Evolutionary conservation across 2,329 filamentous ascomycete genomes (phyloP), one percentile per base, ranked within the genome.

Genomic region (Basipetospora chlamydospora): DNA sequence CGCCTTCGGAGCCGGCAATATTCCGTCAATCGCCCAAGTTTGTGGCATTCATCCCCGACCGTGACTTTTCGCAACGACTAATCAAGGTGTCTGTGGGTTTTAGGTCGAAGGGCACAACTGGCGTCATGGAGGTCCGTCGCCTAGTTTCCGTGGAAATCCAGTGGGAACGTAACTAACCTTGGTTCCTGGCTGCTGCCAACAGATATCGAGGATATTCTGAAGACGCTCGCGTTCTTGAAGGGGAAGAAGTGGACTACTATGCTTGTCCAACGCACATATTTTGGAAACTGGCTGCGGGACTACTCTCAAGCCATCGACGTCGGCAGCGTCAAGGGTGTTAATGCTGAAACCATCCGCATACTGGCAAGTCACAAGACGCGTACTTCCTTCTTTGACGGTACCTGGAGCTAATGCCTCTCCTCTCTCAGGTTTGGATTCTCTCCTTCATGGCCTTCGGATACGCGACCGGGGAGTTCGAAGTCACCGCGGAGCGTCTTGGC

Each of bases 301-400:
- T 90, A 90, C 54, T 86, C 80, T 10, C 82, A 88, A 50, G 83
- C 82, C 25, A 69, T 88, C 54, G 83, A 88, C 49, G 77, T 87
- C 10, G 80, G 80, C 33, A 84, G 78, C 41, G 57, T 90, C 42
- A 87, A 86, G 58, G 77, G 76, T 41, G 76, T 85, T 41, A 83
- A 81, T 43, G 77, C 80, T 23, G 77, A 79, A 26, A 86, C 82
- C 3, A 82, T 90, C 47, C 70, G 83, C 29, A 73, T 88, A 41
- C 59, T 90, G 26, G 78, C 70, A 52, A 39, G 57, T 37, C 6
- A 10, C 28, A 4, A 3, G 12, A 15, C 15, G 23, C 21, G 6
- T 17, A 16, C 16, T 11, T 28, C 23, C 10, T 10, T 9, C 3
- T 18, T 28, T 11, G 17, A 15, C 6, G n/a, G n/a, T n/a, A n/a